Conservation (phyloP, 345 rosid genomes). For the Acer campestre region DNA sequence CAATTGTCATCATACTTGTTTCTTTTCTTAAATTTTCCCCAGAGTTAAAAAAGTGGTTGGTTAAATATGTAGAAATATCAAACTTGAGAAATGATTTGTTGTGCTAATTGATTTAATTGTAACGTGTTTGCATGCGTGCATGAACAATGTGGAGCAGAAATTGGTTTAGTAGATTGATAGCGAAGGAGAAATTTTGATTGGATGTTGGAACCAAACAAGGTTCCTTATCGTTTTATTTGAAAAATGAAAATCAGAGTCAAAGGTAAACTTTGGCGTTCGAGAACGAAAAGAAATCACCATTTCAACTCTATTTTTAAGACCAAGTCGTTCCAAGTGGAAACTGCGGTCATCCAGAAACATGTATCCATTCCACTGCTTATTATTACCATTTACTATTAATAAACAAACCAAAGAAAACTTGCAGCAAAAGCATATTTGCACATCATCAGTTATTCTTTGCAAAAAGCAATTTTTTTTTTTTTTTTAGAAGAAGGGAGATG, state of each 20-base stretch:
- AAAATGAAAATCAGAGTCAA: not conserved
- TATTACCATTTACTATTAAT: not conserved
- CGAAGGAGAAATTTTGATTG: not conserved
- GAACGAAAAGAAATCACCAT: not conserved
- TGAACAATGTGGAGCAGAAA: not conserved
- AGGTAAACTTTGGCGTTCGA: not conserved
- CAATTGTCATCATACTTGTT: not conserved
- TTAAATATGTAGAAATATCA: not conserved
- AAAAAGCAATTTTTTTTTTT: no score
- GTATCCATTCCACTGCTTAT: not conserved
- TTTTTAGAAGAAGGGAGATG: not conserved
- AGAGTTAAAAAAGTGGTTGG: not conserved
- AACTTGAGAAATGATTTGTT: not conserved
- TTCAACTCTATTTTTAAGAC: not conserved
- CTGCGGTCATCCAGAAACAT: no score
- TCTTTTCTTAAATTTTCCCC: not conserved
- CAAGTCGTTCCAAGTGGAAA: not conserved
- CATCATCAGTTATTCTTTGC: not conserved
- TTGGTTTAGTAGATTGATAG: not conserved
- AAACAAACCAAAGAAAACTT: not conserved
- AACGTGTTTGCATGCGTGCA: not conserved
- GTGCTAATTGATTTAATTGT: not conserved
- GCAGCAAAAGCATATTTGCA: not conserved
- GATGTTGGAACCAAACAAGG: not conserved
- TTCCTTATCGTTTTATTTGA: not conserved